Base-by-base conservation (phyloP, 352 stramenopile genomes). In the Pythium angustatum region DNA sequence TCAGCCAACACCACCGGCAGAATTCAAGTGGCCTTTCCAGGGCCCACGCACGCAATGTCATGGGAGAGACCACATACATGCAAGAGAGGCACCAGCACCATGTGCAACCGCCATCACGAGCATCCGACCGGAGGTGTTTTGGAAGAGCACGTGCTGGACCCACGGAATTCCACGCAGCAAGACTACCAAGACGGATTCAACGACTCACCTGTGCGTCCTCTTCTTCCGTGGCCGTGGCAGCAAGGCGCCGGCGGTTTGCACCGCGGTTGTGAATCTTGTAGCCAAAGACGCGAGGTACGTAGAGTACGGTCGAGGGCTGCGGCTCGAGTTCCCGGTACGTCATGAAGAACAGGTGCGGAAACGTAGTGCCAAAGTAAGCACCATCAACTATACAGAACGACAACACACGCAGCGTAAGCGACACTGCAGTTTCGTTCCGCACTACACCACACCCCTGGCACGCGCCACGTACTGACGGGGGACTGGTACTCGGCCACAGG, bases 331-430 rank as follows among this genome's bases (percentile, higher is more conserved):
- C 96, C 69, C 86, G 93, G 79, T 99, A 98, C 56, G 96, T 98
- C 88, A 99, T 96, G 65, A 99, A 95, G 87, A 99, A 99, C 63
- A 99, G 76, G 77, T 99, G 97, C 57, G 97, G 96, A 82, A 99
- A 99, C 22, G 97, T 99, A 43, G 96, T 99, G 36, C 97, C 97
- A 83, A 99, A 99, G 84, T 99, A 99, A 14, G 96, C 94, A 58
- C 97, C 97, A 70, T 99, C 97, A 75, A 96, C 85, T 96, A 51
- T n/a, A n/a, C n/a, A n/a, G n/a, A n/a, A n/a, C n/a, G n/a, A n/a
- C n/a, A n/a, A n/a, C n/a, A n/a, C 21, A 65, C 19, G 28, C 43
- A 22, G 57, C 19, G 45, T 44, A 22, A 58, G 10, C 55, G 36
- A 56, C 1, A n/a, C n/a, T n/a, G n/a, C n/a, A n/a, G n/a, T n/a